Percentiles rank a stretch among this genome's conserved stretches.
These are phyloP conservation scores for Quercus lobata DNA, from an alignment of 331 rosid species.

Conservation along the genomic window DNA sequence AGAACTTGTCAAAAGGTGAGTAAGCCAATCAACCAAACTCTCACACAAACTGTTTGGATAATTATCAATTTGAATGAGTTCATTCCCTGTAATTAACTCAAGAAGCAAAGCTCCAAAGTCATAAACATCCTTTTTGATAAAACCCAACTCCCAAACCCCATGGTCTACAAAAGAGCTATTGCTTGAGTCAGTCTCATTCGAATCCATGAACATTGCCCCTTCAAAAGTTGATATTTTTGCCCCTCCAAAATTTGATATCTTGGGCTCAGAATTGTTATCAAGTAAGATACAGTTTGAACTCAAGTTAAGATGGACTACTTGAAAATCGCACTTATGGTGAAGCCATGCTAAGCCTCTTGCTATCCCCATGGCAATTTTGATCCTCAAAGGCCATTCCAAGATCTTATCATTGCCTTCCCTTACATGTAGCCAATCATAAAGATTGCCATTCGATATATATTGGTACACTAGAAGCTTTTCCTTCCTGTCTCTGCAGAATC, in stretches of 20 bases:
- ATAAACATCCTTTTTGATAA: constrained; percentile 17
- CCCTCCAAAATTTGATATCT: constrained; percentile 25
- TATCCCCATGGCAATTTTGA: background rate
- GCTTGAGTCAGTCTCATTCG: too few species aligned
- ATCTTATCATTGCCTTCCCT: background rate
- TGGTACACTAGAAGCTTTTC: constrained; percentile 36
- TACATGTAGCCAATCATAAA: constrained; percentile 26
- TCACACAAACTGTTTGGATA: fast-evolving
- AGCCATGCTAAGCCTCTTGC: constrained; percentile 31
- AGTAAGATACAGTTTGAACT: constrained; percentile 23
- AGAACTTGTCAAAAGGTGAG: too few species aligned
- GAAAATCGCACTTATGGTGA: background rate
- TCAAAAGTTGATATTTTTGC: constrained; percentile 4
- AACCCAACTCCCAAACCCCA: background rate
- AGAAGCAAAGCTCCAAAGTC: constrained; percentile 25
- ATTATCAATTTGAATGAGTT: background rate
- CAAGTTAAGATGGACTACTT: constrained; percentile 18
- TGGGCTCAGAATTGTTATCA: constrained; percentile 22
- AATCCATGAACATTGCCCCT: background rate
- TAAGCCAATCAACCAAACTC: too few species aligned
- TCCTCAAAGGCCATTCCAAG: constrained; percentile 10
- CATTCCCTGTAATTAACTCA: constrained; percentile 26
- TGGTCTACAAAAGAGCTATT: too few species aligned
- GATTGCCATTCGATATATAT: constrained; percentile 37
- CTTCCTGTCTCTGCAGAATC: constrained; percentile 27